Evolutionary conservation across 139 green algal species (phyloP).

Genomic region (Asterochloris sp.): DNA sequence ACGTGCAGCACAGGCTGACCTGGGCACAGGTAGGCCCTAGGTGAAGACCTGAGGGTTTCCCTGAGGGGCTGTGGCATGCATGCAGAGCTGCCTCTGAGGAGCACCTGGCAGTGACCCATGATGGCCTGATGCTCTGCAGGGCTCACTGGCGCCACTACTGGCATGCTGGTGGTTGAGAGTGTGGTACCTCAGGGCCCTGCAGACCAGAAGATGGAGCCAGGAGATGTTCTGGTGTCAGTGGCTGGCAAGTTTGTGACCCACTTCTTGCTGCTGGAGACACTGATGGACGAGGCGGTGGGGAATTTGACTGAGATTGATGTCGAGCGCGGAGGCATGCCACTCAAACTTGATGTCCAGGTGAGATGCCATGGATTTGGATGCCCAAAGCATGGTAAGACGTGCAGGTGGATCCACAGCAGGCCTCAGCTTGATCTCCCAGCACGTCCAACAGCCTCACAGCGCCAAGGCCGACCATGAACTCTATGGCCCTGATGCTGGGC

Average conservation of each 20-base stretch:
- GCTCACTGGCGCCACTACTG: slow-evolving; percentile 34
- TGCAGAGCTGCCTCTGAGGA: too few species aligned
- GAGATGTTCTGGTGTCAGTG: slow-evolving; percentile 77
- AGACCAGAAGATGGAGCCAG: slow-evolving; percentile 71
- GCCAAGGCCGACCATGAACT: too few species aligned
- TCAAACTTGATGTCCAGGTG: slow-evolving; percentile 19
- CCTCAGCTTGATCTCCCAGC: too few species aligned
- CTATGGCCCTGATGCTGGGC: neutral
- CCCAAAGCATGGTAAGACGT: too few species aligned
- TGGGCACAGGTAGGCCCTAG: neutral
- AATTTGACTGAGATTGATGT: slow-evolving; percentile 21
- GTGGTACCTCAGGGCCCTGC: slow-evolving; percentile 73
- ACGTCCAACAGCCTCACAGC: too few species aligned
- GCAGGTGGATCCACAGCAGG: too few species aligned
- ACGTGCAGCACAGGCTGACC: slow-evolving; percentile 19
- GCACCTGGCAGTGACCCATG: too few species aligned
- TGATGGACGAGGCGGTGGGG: slow-evolving; percentile 60
- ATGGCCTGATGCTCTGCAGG: too few species aligned
- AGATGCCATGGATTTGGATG: too few species aligned
- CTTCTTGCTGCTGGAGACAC: slow-evolving; percentile 77
- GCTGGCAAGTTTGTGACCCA: slow-evolving; percentile 49
- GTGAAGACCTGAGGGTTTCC: neutral
- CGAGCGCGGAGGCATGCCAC: slow-evolving; percentile 29
- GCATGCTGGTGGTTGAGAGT: slow-evolving; percentile 88
- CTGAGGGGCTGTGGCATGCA: too few species aligned